Percentiles rank a stretch among this genome's conserved stretches.
Conservation (phyloP, 768 basidiomycete genomes). For the Mycena leptocephala region DNA sequence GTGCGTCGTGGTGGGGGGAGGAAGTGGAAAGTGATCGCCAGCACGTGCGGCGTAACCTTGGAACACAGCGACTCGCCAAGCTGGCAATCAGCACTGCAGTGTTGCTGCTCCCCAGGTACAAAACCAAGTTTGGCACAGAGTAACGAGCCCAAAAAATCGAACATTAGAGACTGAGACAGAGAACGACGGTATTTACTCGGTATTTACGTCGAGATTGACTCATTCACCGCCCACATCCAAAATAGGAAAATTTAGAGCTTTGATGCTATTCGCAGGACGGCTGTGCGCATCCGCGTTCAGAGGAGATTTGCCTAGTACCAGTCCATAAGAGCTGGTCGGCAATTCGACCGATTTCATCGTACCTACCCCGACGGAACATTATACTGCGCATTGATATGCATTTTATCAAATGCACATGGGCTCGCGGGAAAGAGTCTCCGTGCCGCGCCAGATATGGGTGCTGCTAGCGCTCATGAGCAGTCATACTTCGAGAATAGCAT, state of each 20-base stretch:
- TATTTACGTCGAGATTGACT: not conserved
- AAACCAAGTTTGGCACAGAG: not conserved
- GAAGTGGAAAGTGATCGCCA: slow-evolving; percentile 8
- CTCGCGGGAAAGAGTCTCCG: no score
- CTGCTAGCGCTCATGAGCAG: no score
- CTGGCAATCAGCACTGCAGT: not conserved
- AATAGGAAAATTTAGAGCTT: slow-evolving; percentile 22
- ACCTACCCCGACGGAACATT: no score
- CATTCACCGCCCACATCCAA: slow-evolving; percentile 14
- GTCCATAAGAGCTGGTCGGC: no score
- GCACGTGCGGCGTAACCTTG: slow-evolving; percentile 21
- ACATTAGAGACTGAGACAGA: not conserved
- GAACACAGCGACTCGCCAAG: not conserved
- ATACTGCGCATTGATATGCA: no score
- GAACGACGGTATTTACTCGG: not conserved
- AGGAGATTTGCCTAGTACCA: no score
- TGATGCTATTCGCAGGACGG: no score
- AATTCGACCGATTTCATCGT: no score
- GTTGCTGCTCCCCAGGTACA: not conserved
- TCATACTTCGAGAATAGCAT: no score
- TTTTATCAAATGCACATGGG: no score
- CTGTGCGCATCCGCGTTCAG: no score
- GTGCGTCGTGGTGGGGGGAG: slow-evolving; percentile 31
- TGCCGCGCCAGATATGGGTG: no score
- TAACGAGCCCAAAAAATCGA: not conserved